Base-by-base conservation (phyloP, 495 filamentous ascomycete genomes). In the Penicillium subrubescens region DNA sequence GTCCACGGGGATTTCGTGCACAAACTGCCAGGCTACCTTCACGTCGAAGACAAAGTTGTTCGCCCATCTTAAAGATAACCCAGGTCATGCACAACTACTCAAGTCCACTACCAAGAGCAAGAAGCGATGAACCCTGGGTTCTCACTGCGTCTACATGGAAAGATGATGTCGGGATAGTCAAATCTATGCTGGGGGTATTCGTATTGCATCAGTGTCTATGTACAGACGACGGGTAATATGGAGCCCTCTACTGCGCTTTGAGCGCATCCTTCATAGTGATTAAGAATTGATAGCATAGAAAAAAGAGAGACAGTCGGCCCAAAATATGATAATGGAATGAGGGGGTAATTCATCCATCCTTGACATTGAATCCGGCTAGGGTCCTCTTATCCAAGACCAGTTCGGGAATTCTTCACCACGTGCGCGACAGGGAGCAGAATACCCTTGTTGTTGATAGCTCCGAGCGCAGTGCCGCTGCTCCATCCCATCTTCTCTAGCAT, bases 401-500 rank as follows among this genome's bases (percentile, higher is more conserved):
- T 88, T 71, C 91, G 94, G 4, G 87, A 84, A 51, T 88, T 92
- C 82, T 95, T 96, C 46, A 98, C 88, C 58, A 96, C 87, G 61
- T 96, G 92, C n/a, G 84, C 82, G 43, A 99, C 89, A 2, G 96
- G 96, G 65, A 90, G 83, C 63, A 95, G 72, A 56, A 96, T 94
- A 37, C 96, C 95, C 74, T 95, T 91, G 73, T 95, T 95, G 62
- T 95, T 88, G 11, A 82, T 68, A 5, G 90, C 84, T 46, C 95
- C 95, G n/a, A 99, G 82, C 8, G 89, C 90, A 75, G 89, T 98
- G 5, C 95, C 95, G 51, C 85, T 88, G 63, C 83, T 90, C 92
- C 96, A 99, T 19, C 95, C 95, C 95, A 98, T 98, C 79, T 94
- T 98, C 76, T 97, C 93, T 58, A 99, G 73, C 90, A 99, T 92